Evolutionary conservation across 2,329 filamentous ascomycete species (phyloP).

Genomic region (Aspergillus ochraceus): DNA sequence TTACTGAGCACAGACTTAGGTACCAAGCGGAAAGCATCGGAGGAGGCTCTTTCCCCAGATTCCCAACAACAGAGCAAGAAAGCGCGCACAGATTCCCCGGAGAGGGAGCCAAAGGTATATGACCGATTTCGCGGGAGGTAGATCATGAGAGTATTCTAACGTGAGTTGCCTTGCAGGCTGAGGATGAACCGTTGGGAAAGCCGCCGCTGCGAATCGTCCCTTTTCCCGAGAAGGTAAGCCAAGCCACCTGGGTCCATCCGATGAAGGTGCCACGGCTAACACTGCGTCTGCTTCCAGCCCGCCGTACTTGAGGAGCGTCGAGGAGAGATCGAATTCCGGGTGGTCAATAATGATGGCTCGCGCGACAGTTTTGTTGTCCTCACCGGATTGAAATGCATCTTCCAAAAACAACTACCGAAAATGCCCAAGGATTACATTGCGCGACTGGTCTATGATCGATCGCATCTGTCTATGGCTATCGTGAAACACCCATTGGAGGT

Average conservation of each 20-base stretch:
- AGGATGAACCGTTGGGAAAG: constrained; percentile 45
- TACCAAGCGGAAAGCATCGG: constrained; percentile 52
- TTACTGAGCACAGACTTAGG: constrained; percentile 23
- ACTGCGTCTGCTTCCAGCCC: constrained; percentile 51
- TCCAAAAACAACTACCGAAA: constrained; percentile 96
- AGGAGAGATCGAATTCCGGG: constrained; percentile 93
- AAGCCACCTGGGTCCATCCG: constrained; percentile 1
- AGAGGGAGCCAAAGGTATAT: constrained; percentile 35
- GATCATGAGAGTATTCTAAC: neutral
- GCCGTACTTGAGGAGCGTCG: constrained; percentile 91
- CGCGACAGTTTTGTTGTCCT: constrained; percentile 90
- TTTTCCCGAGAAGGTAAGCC: constrained; percentile 79
- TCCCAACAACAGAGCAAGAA: constrained; percentile 49
- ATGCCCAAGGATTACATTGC: constrained; percentile 99
- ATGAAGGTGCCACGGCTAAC: constrained; percentile 24
- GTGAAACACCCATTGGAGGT: constrained; percentile 95
- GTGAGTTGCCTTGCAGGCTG: constrained; percentile 30
- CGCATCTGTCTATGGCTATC: constrained; percentile 93
- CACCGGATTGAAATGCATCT: constrained; percentile 94
- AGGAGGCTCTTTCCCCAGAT: constrained; percentile 46
- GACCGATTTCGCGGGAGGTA: neutral
- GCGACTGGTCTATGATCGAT: constrained; percentile 93
- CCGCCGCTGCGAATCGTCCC: constrained; percentile 66
- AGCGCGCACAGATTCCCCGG: constrained; percentile 49
- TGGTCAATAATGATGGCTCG: constrained; percentile 93